Conservation (phyloP, 169 alveolate species). For the Theileria equi region DNA sequence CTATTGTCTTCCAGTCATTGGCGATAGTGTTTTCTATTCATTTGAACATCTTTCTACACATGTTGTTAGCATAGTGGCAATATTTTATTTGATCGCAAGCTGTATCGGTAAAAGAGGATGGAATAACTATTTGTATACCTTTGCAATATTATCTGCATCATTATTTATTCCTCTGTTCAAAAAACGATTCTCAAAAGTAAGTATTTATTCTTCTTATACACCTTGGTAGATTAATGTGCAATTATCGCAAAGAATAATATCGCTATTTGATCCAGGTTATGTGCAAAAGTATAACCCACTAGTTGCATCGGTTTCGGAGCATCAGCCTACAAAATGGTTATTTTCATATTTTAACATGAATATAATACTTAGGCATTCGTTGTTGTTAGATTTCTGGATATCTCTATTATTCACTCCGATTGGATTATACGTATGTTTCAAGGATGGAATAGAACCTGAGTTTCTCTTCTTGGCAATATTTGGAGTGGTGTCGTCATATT, state of each 20-base stretch:
- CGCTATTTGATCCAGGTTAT: conserved; percentile 96
- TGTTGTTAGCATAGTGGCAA: conserved; percentile 85
- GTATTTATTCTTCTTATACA: too few relatives aligned
- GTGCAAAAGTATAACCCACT: conserved; percentile 93
- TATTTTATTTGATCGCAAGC: conserved; percentile 48
- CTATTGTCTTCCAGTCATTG: conserved; percentile 94
- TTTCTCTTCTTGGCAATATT: conserved; percentile 41
- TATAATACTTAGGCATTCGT: conserved; percentile 37
- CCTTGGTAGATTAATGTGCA: background rate
- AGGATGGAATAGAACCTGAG: conserved; percentile 18
- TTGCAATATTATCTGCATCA: too few relatives aligned
- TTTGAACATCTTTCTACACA: conserved; percentile 97
- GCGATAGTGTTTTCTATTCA: conserved; percentile 84
- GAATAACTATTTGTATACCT: too few relatives aligned
- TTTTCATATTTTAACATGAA: conserved; percentile 80
- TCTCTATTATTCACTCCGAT: conserved; percentile 53
- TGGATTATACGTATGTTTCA: conserved; percentile 59
- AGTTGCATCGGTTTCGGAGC: conserved; percentile 98
- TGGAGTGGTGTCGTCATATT: conserved; percentile 44
- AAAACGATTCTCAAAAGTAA: too few relatives aligned
- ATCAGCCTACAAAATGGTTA: conserved; percentile 98
- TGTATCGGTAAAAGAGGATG: too few relatives aligned
- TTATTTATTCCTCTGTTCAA: too few relatives aligned
- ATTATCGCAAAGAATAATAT: conserved; percentile 88
- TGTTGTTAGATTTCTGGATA: conserved; percentile 66